Evolutionary conservation across 2,329 filamentous ascomycete species (phyloP).

Genomic region (Domatiomyces catenatus): DNA sequence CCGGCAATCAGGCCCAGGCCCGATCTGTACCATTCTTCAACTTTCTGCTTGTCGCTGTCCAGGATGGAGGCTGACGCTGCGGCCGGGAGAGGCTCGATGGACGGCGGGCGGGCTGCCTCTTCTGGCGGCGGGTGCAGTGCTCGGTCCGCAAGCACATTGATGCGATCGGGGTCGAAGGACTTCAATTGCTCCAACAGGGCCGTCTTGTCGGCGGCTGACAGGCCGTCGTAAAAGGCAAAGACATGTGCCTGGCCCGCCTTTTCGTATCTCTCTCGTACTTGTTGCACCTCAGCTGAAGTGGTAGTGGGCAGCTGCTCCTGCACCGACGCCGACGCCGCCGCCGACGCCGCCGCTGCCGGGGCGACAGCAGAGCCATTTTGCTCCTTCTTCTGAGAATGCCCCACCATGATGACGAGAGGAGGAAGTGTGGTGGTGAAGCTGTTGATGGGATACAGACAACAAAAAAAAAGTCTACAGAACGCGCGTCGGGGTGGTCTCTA

Average conservation of each 20-base stretch:
- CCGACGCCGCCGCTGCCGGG: slow-evolving; percentile 34
- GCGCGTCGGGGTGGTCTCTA: background rate
- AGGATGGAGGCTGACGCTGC: slow-evolving; percentile 78
- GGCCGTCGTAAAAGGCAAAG: slow-evolving; percentile 73
- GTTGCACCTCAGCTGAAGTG: slow-evolving; percentile 44
- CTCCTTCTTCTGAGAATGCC: slow-evolving; percentile 28
- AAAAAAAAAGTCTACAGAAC: background rate
- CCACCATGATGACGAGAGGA: background rate
- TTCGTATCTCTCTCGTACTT: slow-evolving; percentile 57
- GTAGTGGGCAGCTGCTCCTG: too few relatives aligned
- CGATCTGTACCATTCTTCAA: slow-evolving; percentile 67
- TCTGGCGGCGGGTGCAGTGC: slow-evolving; percentile 61
- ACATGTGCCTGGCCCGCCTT: slow-evolving; percentile 66
- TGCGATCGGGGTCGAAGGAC: slow-evolving; percentile 65
- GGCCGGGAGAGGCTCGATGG: slow-evolving; percentile 75
- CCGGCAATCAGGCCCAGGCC: slow-evolving; percentile 51
- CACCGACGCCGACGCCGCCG: slow-evolving; percentile 16
- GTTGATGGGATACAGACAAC: background rate
- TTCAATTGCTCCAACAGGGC: slow-evolving; percentile 67
- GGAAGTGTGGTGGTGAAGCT: background rate
- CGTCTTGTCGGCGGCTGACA: slow-evolving; percentile 58
- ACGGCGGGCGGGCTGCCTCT: slow-evolving; percentile 27
- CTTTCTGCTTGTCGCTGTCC: slow-evolving; percentile 64
- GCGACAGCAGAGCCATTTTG: slow-evolving; percentile 22
- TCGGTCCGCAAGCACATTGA: slow-evolving; percentile 72